Base-by-base conservation (phyloP, 1,284 basidiomycete species). In the Microbotryum lychnidis-dioicae region DNA sequence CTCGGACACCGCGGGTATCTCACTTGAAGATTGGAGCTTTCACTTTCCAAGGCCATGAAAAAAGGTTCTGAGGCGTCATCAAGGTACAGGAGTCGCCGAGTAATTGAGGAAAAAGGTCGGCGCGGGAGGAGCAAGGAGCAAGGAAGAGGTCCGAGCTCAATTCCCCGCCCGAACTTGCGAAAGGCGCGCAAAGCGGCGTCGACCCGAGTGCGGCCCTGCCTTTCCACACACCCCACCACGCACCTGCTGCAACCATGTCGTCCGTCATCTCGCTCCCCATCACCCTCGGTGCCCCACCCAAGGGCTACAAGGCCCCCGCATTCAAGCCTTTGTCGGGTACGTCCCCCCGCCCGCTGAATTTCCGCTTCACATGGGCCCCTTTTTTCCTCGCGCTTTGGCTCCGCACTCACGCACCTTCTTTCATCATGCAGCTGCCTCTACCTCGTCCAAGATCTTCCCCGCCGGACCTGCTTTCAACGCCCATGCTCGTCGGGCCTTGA, bases 391-490 rank as follows among this genome's bases (percentile, higher is more conserved):
- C 50, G 6, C 50, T 27, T 44, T n/a, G 29, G 18, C 60, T 54
- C 50, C 54, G 44, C 49, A 4, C 31, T 31, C 27, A 20, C 42
- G 20, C 31, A 25, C 23, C 16, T 49, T 9, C 18, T 27, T 55
- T 27, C 9, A 18, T 3, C n/a, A 2, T n/a, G 14, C 57, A 64
- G 67, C 65, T 14, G 62, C 65, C 8, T 67, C 67, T 4, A 67
- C 67, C 44, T 66, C 65, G 5, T 54, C 37, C 20, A 45, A 58
- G 20, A 55, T 69, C 23, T 61, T 61, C 62, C 87, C 91, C 46
- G 88, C 86, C 47, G 91, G 91, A 31, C 82, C 86, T 25, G 89
- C 89, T 7, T 93, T 88, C 77, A 81, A 91, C 60, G 84, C 83
- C 47, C 85, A 91, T 69, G 84, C 89, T 45, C 84, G 84, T 57